Evolutionary conservation across 2,329 filamentous ascomycete genomes (phyloP).

Genomic region (Penicillium sp.): DNA sequence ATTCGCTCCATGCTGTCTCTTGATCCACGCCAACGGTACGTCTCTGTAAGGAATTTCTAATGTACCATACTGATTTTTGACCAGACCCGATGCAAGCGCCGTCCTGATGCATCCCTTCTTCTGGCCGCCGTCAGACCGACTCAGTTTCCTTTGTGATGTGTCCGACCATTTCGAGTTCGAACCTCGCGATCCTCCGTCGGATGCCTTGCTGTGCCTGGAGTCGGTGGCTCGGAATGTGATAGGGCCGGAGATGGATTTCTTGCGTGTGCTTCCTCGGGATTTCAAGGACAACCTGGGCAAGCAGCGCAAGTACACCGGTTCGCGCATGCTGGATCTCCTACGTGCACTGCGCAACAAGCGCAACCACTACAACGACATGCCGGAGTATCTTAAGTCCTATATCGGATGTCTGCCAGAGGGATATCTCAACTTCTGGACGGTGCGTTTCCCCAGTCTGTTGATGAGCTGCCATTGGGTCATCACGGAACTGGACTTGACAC

Average conservation of each 20-base stretch:
- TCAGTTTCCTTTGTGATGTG: constrained; percentile 91
- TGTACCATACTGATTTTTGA: too few relatives aligned
- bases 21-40: constrained; percentile 54
- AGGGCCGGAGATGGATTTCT: constrained; percentile 66
- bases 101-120: constrained; percentile 96
- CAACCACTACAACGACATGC: constrained; percentile 97
- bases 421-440: constrained; percentile 79
- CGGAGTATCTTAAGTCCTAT: constrained; percentile 65
- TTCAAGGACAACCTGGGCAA: constrained; percentile 90
- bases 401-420: constrained; percentile 74
- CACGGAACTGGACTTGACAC: constrained; percentile 57
- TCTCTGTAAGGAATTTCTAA: too few relatives aligned
- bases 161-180: constrained; percentile 97
- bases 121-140: constrained; percentile 82
- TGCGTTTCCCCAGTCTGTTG: constrained; percentile 70
- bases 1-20: constrained; percentile 73
- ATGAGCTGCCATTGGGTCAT: constrained; percentile 75
- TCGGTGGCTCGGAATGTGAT: constrained; percentile 42
- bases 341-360: constrained; percentile 91
- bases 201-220: constrained; percentile 58
- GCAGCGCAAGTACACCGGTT: constrained; percentile 89
- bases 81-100: constrained; percentile 63
- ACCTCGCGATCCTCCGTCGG: constrained; percentile 72
- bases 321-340: constrained; percentile 76
- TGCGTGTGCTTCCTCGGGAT: constrained; percentile 67